Base-by-base conservation (phyloP, 495 filamentous ascomycete species). In the Hypoxylon trugodes region DNA sequence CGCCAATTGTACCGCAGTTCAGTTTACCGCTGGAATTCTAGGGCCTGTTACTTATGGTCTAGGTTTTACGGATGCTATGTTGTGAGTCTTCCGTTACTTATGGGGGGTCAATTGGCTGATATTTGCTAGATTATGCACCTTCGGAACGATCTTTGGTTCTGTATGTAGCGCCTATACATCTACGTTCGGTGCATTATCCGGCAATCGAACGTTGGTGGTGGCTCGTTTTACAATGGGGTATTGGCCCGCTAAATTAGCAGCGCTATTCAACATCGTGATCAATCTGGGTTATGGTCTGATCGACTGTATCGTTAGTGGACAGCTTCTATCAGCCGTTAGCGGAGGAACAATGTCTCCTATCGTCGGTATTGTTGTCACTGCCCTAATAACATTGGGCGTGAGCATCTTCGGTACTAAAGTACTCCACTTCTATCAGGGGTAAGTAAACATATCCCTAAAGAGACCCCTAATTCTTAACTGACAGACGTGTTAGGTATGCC, bases 231-330 rank as follows among this genome's bases (percentile, higher is more conserved):
- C 28, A 1, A 48, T 48, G 45, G 45, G 45, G 7, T 48, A 33
- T 13, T 48, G 45, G 45, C 45, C 45, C 18, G n/a, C 45, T 6
- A 48, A 48, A 9, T n/a, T 48, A 28, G 26, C 28, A 19, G 45
- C 45, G 30, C 16, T 48, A 16, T 48, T 48, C 10, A 48, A 48
- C 16, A 48, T 48, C 45, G 26, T 48, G 6, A 48, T 48, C 26
- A 48, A 48, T 8, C 15, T 48, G 3, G 45, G 45, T n/a, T 48
- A 48, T 21, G 45, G 45, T 10, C 16, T 48, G 15, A 48, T 48
- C 28, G 45, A 48, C n/a, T 48, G 45, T n/a, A 30, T 48, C 16
- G 26, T 48, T 33, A 33, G 45, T n/a, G 45, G 45, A 12, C 45
- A 48, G n/a, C 30, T 48, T 1, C 45, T 48, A 5, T 48, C 45